Evolutionary conservation across 768 basidiomycete species (phyloP), one percentile per base, ranked within the genome.

Genomic region (Cystofilobasidium ferigula): DNA sequence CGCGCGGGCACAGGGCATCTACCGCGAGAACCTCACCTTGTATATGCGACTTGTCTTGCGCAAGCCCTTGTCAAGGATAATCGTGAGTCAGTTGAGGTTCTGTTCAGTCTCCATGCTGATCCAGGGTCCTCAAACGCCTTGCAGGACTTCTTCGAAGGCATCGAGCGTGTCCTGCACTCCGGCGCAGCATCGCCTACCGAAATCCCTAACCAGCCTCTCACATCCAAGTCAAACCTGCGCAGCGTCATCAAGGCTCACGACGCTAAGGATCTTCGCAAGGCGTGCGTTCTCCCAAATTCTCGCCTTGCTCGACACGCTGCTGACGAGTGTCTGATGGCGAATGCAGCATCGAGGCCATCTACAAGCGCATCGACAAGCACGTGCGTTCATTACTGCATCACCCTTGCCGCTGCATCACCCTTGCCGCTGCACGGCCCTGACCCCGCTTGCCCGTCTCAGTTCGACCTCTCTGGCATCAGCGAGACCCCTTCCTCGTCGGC

Each of bases 321-420:
- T 24, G 22, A 1, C 30, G 45, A 8, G 6, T n/a, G n/a, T n/a
- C n/a, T n/a, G n/a, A n/a, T n/a, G n/a, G n/a, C n/a, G n/a, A n/a
- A n/a, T n/a, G 13, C 57, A 64, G 63, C 68, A 79, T 94, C 60
- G 94, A 97, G 63, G 82, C 82, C 10, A 80, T 98, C 42, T 86
- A 85, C 76, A 89, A 89, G 73, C 84, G 94, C 13, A 89, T 98
- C 34, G 89, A 94, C 76, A 98, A 98, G 76, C 94, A 98, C 73
- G 97, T 95, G 61, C 34, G 58, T 60, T 28, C 40, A 16, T 28
- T 9, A 10, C 30, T 56, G 2, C 35, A 8, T 12, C 14, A 14
- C 22, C 14, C 3, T 7, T 2, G 0, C 28, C 22, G 4, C 12
- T 28, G 2, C 0, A n/a, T 16, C 40, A 24, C 57, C 57, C 22